Conservation (phyloP, 1,284 basidiomycete genomes). For the Rhodotorula glutinis region DNA sequence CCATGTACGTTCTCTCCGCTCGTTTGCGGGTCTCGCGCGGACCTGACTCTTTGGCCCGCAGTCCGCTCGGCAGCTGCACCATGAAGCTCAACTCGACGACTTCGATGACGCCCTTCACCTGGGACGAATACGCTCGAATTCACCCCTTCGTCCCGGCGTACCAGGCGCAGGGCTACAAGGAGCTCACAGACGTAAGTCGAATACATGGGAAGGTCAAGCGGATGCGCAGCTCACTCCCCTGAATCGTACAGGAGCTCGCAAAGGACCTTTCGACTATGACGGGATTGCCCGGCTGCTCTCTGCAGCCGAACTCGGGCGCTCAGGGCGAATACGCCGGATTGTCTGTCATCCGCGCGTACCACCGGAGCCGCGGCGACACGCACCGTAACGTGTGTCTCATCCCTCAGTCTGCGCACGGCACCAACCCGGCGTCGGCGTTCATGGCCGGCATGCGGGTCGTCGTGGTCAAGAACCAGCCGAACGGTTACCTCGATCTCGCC, state of each 20-base stretch:
- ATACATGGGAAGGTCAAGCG: no score
- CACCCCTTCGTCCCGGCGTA: conserved; percentile 91
- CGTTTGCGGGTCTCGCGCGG: not conserved
- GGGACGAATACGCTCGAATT: conserved; percentile 82
- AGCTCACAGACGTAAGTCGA: conserved; percentile 67
- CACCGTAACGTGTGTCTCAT: conserved; percentile 91
- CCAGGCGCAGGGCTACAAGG: conserved; percentile 83
- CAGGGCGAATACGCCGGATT: conserved; percentile 94
- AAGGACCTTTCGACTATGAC: conserved; percentile 88
- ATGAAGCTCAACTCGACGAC: conserved; percentile 87
- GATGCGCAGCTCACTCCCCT: no score
- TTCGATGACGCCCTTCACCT: conserved; percentile 93
- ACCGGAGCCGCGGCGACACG: conserved; percentile 78
- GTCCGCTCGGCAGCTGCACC: conserved; percentile 70
- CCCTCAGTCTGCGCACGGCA: conserved; percentile 92
- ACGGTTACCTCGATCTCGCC: conserved; percentile 83
- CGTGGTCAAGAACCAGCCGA: conserved; percentile 77
- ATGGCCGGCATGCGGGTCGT: conserved; percentile 98
- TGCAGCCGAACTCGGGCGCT: conserved; percentile 97
- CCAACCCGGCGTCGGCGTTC: conserved; percentile 90
- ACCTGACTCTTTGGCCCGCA: conserved; percentile 4
- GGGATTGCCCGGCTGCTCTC: conserved; percentile 87
- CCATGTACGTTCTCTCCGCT: conserved; percentile 59
- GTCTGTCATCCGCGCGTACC: conserved; percentile 88
- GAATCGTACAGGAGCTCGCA: conserved; percentile 72